These are phyloP conservation scores for Scheffersomyces lignosus DNA, from an alignment of 805 yeast genomes.

Conservation along the genomic window DNA sequence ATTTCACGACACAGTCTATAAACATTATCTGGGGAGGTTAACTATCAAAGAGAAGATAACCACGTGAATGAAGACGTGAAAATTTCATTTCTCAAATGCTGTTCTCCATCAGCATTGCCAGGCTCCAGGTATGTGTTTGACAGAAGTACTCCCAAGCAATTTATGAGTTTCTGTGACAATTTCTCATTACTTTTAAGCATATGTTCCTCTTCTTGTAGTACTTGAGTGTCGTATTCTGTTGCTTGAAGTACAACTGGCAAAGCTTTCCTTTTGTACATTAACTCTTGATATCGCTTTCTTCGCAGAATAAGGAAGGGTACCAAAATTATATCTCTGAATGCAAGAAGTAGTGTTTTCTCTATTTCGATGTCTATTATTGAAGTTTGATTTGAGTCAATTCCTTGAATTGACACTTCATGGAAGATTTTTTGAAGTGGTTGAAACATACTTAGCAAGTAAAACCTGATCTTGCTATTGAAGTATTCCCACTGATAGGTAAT, in stretches of 20 bases:
- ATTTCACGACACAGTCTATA: no score
- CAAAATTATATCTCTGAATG: conserved; percentile 29
- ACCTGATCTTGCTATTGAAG: conserved; percentile 27
- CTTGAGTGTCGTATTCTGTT: conserved; percentile 1
- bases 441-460: conserved; percentile 22
- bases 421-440: conserved; percentile 23
- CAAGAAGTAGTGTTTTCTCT: conserved; percentile 24
- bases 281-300: conserved; percentile 3
- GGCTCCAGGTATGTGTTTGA: conserved; percentile 14
- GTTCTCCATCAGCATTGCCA: conserved; percentile 21
- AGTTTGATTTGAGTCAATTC: conserved; percentile 1
- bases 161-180: conserved; percentile 11
- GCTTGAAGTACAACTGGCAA: conserved; percentile 3
- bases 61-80: conserved; percentile 22
- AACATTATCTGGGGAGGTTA: no score
- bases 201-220: conserved; percentile 8
- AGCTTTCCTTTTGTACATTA: neutral
- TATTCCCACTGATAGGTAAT: conserved; percentile 26
- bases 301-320: conserved; percentile 24
- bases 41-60: no score
- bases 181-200: conserved; percentile 5
- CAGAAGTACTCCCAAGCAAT: conserved; percentile 20
- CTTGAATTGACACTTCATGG: conserved; percentile 12
- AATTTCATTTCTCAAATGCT: conserved; percentile 12
- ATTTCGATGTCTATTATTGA: conserved; percentile 19